A percentile compares a stretch with the other conserved stretches of the same genome.
Evolutionary conservation across 768 basidiomycete genomes (phyloP).

Genomic region (Pisolithus tinctorius): DNA sequence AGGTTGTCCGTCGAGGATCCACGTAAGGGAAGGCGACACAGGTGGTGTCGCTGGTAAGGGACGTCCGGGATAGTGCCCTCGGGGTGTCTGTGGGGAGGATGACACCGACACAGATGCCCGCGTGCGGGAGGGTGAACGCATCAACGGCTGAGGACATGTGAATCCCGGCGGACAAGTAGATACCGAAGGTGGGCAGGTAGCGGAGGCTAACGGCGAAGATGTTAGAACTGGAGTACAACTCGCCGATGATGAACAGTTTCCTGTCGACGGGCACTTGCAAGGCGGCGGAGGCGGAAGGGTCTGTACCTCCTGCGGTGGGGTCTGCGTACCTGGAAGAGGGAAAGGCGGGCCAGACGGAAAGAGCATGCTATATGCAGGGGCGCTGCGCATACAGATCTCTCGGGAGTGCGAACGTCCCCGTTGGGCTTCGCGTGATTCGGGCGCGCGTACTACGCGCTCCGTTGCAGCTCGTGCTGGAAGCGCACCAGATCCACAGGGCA

Average conservation of each 20-base stretch:
- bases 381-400: slow-evolving; percentile 26
- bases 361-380: slow-evolving; percentile 27
- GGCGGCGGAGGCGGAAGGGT: slow-evolving; percentile 16
- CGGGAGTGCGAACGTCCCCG: slow-evolving; percentile 28
- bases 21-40: slow-evolving; percentile 26
- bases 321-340: slow-evolving; percentile 15
- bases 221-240: background rate
- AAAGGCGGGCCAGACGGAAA: slow-evolving; percentile 29
- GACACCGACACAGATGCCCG: background rate
- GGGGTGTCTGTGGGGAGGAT: slow-evolving; percentile 20
- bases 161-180: background rate
- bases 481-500: slow-evolving; percentile 10
- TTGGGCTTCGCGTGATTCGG: slow-evolving; percentile 23
- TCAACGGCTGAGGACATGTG: background rate
- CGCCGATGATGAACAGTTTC: background rate
- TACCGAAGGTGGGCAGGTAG: background rate
- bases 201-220: background rate
- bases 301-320: slow-evolving; percentile 10
- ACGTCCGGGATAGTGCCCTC: slow-evolving; percentile 27
- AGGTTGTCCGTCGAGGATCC: slow-evolving; percentile 24
- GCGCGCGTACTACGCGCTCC: slow-evolving; percentile 25
- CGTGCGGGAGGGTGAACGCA: background rate
- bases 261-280: background rate
- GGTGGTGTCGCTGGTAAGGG: slow-evolving; percentile 28
- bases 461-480: slow-evolving; percentile 26